These are phyloP conservation scores for Rhizophagus sp. DNA, from an alignment of 192 early-diverging fungal species.

Conservation along the genomic window DNA sequence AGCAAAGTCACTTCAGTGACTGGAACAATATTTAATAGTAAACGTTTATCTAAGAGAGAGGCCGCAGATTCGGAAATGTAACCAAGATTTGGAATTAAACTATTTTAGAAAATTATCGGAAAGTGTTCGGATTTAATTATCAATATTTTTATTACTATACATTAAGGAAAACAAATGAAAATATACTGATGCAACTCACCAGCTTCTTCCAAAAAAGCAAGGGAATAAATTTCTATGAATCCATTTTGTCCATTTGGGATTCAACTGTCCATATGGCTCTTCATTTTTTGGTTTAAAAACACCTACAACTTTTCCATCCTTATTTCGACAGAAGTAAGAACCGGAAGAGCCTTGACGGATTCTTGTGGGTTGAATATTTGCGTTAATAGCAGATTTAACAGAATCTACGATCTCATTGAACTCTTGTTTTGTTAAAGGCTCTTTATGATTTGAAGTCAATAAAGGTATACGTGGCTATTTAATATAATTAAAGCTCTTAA, in stretches of 20 bases:
- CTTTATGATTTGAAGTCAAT: conserved; percentile 35
- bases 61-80: conserved; percentile 91
- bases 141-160: background rate
- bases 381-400: conserved; percentile 50
- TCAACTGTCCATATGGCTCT: conserved; percentile 66
- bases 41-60: conserved; percentile 71
- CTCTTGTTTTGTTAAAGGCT: conserved; percentile 47
- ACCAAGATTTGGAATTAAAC: conserved; percentile 85
- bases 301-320: conserved; percentile 74
- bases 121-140: background rate
- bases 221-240: conserved; percentile 84
- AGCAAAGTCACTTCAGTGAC: conserved; percentile 77
- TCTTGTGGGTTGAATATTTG: conserved; percentile 48
- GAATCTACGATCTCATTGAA: conserved; percentile 50
- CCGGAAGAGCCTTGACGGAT: conserved; percentile 82
- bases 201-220: conserved; percentile 86
- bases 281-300: conserved; percentile 90
- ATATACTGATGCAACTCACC: conserved; percentile 36
- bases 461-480: background rate
- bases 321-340: conserved; percentile 86
- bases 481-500: background rate
- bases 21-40: conserved; percentile 82
- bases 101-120: conserved; percentile 17
- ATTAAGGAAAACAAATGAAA: background rate
- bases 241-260: conserved; percentile 93